A percentile compares a stretch with the other conserved stretches of the same genome.
These are phyloP conservation scores for Sarocladiaceae sp. DNA, from an alignment of 2,329 filamentous ascomycete species.

Conservation along the genomic window DNA sequence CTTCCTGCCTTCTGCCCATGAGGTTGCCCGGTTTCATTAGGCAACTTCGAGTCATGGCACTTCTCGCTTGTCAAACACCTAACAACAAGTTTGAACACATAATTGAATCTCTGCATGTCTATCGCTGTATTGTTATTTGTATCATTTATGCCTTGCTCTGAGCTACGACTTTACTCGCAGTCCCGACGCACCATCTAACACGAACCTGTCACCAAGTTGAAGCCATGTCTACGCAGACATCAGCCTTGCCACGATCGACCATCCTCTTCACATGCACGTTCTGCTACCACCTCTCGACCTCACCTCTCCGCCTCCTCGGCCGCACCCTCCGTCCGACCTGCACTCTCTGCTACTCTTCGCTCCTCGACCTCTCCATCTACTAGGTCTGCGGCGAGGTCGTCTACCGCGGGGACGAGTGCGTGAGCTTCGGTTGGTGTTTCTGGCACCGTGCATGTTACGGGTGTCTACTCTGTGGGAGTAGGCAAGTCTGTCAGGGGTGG, in stretches of 20 bases:
- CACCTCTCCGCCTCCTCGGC: slow-evolving; percentile 35
- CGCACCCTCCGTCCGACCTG: slow-evolving; percentile 43
- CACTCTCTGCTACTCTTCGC: slow-evolving; percentile 35
- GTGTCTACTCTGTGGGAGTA: slow-evolving; percentile 45
- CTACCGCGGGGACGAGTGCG: slow-evolving; percentile 45
- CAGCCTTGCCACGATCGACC: neutral
- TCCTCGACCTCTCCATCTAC: slow-evolving; percentile 49
- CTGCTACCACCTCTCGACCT: slow-evolving; percentile 39
- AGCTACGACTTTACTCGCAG: no score
- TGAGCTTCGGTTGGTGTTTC: slow-evolving; percentile 55
- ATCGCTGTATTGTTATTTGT: no score
- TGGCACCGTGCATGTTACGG: slow-evolving; percentile 53
- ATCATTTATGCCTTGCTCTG: no score
- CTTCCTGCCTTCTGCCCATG: no score
- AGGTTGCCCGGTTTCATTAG: no score
- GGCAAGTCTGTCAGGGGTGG: slow-evolving; percentile 28
- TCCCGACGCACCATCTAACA: no score
- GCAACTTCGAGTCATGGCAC: no score
- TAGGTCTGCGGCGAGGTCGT: slow-evolving; percentile 53
- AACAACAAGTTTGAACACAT: no score
- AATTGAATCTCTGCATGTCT: no score
- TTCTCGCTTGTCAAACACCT: no score
- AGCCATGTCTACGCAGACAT: neutral
- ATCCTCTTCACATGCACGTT: slow-evolving; percentile 48
- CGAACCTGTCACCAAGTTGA: neutral